phyloP scores from a whole-genome alignment of 2,329 filamentous ascomycete genomes.

The Rhynchosporium agropyri region DNA sequence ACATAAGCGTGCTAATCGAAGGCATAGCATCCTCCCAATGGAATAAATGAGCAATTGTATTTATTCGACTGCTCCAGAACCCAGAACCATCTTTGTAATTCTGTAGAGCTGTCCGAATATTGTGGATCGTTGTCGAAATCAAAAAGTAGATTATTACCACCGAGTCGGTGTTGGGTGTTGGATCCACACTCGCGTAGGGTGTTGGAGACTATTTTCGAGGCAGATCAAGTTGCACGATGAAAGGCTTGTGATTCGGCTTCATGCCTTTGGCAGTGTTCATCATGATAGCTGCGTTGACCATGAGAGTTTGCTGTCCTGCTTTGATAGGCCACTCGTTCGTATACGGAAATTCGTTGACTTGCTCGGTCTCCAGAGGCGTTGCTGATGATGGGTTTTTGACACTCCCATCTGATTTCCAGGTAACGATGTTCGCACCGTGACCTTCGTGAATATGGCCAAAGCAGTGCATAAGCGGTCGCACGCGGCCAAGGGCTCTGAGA shows the following conservation, averaged over 20 bases:
- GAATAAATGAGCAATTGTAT: no score
- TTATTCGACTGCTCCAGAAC: no score
- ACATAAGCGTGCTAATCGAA: no score
- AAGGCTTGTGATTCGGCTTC: slow-evolving; percentile 33
- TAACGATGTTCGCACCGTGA: slow-evolving; percentile 58
- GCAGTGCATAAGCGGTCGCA: slow-evolving; percentile 54
- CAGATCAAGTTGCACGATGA: slow-evolving; percentile 30
- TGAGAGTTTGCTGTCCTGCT: slow-evolving; percentile 53
- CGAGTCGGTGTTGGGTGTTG: no score
- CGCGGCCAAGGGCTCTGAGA: slow-evolving; percentile 49
- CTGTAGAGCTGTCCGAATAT: no score
- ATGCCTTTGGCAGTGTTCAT: slow-evolving; percentile 35
- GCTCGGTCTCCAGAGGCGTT: slow-evolving; percentile 26
- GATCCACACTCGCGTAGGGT: no score
- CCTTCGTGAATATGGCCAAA: slow-evolving; percentile 63
- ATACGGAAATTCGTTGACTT: slow-evolving; percentile 47
- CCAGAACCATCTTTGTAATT: no score
- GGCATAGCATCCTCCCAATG: no score
- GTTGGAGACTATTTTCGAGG: neutral
- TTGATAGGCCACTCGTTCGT: slow-evolving; percentile 40
- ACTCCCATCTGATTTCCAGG: slow-evolving; percentile 47
- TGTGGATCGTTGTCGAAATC: no score
- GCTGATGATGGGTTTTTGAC: slow-evolving; percentile 26
- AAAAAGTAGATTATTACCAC: no score
- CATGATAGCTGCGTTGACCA: slow-evolving; percentile 59